Base-by-base conservation (phyloP, 2,329 filamentous ascomycete genomes). In the Rutstroemia sydowiana region DNA sequence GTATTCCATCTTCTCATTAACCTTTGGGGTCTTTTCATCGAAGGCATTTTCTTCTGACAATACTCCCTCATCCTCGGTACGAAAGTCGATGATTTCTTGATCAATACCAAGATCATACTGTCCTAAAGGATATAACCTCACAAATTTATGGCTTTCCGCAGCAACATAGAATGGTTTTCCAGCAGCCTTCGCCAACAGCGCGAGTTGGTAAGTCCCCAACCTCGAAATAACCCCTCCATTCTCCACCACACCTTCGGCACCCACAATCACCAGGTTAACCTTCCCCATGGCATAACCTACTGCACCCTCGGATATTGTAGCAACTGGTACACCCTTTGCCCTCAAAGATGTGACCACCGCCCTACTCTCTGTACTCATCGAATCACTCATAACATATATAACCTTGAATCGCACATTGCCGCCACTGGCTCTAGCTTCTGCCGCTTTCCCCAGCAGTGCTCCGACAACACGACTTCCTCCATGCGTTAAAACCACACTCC, bases 71-170 rank as follows among this genome's bases (percentile, higher is more conserved):
- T 77, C 73, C 5, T 78, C 74, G 1, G 79, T 81, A 61, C 75
- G 76, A 67, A 93, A 95, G 45, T 88, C 81, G 54, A 93, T 75
- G 13, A 95, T 78, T 31, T 81, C 77, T 69, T 95, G 89, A 65
- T 85, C 79, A 59, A 95, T 82, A 0, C 87, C 87, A 53, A 95
- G 73, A 65, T 93, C 87, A 54, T 84, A 81, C 69, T 95, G 89
- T 57, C 85, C 82, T 20, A 93, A 72, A 1, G 92, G 88, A 63
- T 91, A 93, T 51, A 93, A 77, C 62, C 90, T 79, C 42, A 95
- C 89, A 66, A 98, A 96, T 72, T 98, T 98, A 75, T 98, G 93
- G 63, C 88, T 95, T 73, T 98, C 93, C 1, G 87, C 87, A 5
- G 93, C 90, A 16, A 95, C 90, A 64, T 95, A 95, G 61, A 97